Conservation (phyloP, 345 rosid genomes). For the Balakata baccata region DNA sequence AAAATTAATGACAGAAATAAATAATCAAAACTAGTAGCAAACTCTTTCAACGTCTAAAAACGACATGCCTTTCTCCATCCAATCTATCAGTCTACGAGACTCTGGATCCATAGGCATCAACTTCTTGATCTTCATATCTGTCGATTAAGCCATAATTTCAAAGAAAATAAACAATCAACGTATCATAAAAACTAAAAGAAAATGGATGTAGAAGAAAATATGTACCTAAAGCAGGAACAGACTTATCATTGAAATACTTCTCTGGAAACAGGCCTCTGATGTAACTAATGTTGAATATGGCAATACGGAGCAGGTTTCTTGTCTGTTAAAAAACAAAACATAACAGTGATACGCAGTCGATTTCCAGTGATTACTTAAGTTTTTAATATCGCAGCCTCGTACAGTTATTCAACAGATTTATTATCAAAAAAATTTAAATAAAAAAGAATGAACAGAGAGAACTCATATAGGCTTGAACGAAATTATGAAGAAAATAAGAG, state of each 20-base stretch:
- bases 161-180: neutral
- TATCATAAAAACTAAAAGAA: neutral
- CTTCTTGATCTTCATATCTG: conserved; percentile 98
- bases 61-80: conserved; percentile 97
- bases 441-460: neutral
- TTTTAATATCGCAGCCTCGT: neutral
- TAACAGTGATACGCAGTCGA: neutral
- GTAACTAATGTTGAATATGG: conserved; percentile 95
- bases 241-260: conserved; percentile 90
- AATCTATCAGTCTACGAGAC: conserved; percentile 91
- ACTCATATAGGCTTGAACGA: neutral
- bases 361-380: conserved; percentile 3
- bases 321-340: conserved; percentile 42
- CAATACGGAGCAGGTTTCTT: conserved; percentile 89
- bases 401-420: neutral
- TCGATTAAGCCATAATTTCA: conserved; percentile 9
- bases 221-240: conserved; percentile 37
- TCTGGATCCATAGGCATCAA: conserved; percentile 95
- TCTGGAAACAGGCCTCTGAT: conserved; percentile 95
- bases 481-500: neutral
- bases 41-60: neutral
- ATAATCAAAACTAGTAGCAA: neutral
- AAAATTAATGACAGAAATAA: neutral
- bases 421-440: neutral
- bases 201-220: neutral